Evolutionary conservation across 345 rosid species (phyloP), one percentile per base, ranked within the genome.

Genomic region (Durio zibethinus): DNA sequence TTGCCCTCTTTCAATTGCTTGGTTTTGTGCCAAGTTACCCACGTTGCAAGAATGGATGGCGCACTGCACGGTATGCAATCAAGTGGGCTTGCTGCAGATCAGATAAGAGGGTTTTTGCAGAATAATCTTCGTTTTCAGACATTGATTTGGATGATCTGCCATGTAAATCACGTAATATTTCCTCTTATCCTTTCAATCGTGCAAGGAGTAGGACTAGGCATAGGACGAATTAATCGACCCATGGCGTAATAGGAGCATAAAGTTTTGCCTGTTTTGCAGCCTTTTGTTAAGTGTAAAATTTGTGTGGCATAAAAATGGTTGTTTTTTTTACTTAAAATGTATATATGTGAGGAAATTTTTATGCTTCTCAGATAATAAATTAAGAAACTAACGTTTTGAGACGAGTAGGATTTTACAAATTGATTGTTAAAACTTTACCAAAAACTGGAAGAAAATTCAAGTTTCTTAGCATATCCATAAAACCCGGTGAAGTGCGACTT

Each of bases 121-220:
- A 83, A 1, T 93, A 91, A 80, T 93, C 97, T 3, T 91, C 97
- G 1, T 93, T 91, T 80, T 93, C 97, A 0, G 96, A 91, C 76
- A 88, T 88, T 62, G 96, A 90, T 81, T 80, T 75, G 0, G 90
- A 88, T 72, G 77, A 70, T 42, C 10, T 68, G 50, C 63, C 78
- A 0, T 18, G 43, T 27, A 80, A 65, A 75, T 21, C 71, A 27
- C 81, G 18, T 50, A 15, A 43, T 23, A 2, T 8, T 21, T 60
- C 43, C 61, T 31, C 29, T 16, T 29, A 50, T 74, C 31, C 29
- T 64, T 76, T 56, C 61, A 31, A 38, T 25, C 53, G 54, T 50
- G 5, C 77, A 1, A 80, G 36, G 69, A 52, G 8, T 40, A 2
- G 78, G 64, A 38, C 57, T 60, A 50, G 23, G 48, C 29, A 57